These are phyloP conservation scores for Amauroascus niger DNA, from an alignment of 2,329 filamentous ascomycete species.

Conservation along the genomic window DNA sequence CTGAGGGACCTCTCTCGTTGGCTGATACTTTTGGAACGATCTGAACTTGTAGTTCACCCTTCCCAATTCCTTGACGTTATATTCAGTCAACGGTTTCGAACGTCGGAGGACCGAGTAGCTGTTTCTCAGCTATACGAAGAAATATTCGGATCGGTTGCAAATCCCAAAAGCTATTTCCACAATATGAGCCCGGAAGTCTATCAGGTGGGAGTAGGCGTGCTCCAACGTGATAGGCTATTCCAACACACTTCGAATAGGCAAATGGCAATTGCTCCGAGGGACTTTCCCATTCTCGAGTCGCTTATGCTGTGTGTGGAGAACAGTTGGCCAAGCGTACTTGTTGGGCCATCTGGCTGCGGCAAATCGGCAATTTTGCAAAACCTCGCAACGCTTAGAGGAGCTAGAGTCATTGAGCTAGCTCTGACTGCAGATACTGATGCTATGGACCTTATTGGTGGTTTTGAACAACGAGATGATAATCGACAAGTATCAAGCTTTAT, in stretches of 20 bases:
- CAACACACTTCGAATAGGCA: conserved; percentile 30
- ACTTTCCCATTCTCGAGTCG: conserved; percentile 67
- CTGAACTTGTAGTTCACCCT: conserved; percentile 51
- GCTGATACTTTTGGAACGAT: conserved; percentile 60
- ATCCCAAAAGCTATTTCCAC: conserved; percentile 56
- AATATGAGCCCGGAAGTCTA: conserved; percentile 56
- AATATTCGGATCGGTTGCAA: conserved; percentile 49
- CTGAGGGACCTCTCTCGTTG: conserved; percentile 82
- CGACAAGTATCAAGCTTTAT: conserved; percentile 58
- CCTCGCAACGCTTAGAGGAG: conserved; percentile 68
- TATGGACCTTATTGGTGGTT: conserved; percentile 93
- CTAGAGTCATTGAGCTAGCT: conserved; percentile 67
- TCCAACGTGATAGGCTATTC: conserved; percentile 48
- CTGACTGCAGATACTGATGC: conserved; percentile 94
- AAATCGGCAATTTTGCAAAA: conserved; percentile 75
- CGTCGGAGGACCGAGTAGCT: conserved; percentile 53
- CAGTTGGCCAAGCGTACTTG: conserved; percentile 79
- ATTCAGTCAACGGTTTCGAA: conserved; percentile 80
- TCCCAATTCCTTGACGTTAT: conserved; percentile 73
- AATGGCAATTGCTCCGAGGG: conserved; percentile 29
- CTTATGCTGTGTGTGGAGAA: conserved; percentile 78
- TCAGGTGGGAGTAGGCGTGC: conserved; percentile 69
- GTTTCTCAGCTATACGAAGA: conserved; percentile 57
- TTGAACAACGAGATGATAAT: conserved; percentile 82
- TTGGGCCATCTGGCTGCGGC: conserved; percentile 73